Evolutionary conservation across 2,329 filamentous ascomycete species (phyloP), one percentile per base, ranked within the genome.

Genomic region (Aspergillus texensis): DNA sequence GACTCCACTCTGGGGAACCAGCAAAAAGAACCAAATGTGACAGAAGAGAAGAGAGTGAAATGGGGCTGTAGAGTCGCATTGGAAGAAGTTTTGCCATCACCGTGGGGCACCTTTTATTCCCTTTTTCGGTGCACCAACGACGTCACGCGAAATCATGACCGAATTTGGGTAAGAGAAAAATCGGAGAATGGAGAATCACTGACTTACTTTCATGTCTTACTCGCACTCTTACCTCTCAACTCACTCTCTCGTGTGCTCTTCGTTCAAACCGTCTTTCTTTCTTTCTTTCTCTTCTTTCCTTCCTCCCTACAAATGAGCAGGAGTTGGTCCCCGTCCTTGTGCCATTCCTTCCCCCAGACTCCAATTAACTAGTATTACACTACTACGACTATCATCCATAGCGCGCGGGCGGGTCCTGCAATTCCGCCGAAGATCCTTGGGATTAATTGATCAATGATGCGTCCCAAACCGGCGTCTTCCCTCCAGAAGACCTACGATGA

Each of bases 401-500:
- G 71, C 67, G 69, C 64, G 69, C 64, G 66, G 68, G 69, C 70
- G 63, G 66, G 68, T 58, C 68, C 65, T 70, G 65, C 65, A 67
- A 48, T 63, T 60, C 65, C 67, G 61, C 65, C 61, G 34, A 60
- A 57, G 63, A 50, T 46, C 41, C 16, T 53, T 58, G 50, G 16
- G 16, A 62, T 65, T 65, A 65, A 74, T 19, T 14, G n/a, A 55
- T 36, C 26, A 19, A 85, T 84, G 81, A 85, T 82, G 78, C 80
- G 80, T 75, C 78, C 78, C 77, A 88, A 88, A 75, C 83, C 84
- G 66, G 85, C 89, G 75, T 88, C 91, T 79, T 88, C 89, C 66
- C 88, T 97, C 78, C 94, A 98, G 82, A 97, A 97, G 86, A 96
- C 93, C 61, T 98, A 98, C 81, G 94, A 98, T 82, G 93, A 98